Base-by-base conservation (phyloP, 192 early-diverging fungal species). In the Coemansia sp. region DNA sequence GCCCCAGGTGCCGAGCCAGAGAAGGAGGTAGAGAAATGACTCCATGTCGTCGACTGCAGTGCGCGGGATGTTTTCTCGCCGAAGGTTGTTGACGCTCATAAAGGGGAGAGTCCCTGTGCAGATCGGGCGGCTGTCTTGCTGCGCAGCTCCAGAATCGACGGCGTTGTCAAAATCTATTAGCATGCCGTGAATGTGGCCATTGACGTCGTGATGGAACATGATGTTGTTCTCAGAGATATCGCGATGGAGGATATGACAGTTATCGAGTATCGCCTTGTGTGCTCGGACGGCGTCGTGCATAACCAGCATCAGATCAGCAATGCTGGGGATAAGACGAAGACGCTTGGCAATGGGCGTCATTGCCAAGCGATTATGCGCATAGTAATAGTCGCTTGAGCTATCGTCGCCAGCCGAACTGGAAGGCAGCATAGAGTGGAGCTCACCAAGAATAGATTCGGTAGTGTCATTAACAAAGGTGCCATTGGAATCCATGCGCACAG, bases 1-100 rank as follows among this genome's bases (percentile, higher is more conserved):
- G 55, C 55, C 55, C 55, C 55, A 57, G 7, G 21, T 37, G 18
- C 22, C 41, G 2, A 16, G 42, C 61, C 41, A 62, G 22, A 19
- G 10, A 9, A 62, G 61, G 2, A 62, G 4, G 10, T 62, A 62
- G 5, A 47, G 19, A 5, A 47, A 5, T 0, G 61, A 62, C 46
- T 62, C 45, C 22, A 43, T 12, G n/a, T 62, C 45, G 6, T 62
- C 61, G 0, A 62, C 18, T 8, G 22, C 43, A 5, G 61, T 36
- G 41, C 47, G 48, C 16, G 0, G 3, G 19, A 37, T 58, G 22
- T 21, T 22, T 13, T 16, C 52, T 1, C 18, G 32, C 11, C 47
- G 57, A 1, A 73, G 47, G 13, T 73, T 73, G 71, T 73, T 73
- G 54, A 75, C 61, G 41, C 62, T 69, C 73, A 75, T 75, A 46